A percentile compares a stretch with the other conserved stretches of the same genome.
Evolutionary conservation across 352 stramenopile species (phyloP).

Genomic region (Pythium aphanidermatum): DNA sequence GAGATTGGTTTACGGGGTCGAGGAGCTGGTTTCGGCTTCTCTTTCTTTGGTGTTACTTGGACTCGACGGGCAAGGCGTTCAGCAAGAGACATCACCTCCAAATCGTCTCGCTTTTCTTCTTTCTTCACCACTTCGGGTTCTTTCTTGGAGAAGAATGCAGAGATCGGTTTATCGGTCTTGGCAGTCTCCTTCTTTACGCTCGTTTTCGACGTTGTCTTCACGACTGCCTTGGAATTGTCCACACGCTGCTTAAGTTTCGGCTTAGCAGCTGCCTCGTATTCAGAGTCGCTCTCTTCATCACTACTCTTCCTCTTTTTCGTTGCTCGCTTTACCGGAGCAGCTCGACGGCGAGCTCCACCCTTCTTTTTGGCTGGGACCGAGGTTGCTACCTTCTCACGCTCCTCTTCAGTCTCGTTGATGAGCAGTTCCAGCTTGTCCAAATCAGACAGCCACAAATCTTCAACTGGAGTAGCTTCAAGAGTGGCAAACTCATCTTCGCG

Average conservation of each 20-base stretch:
- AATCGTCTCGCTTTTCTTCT: slow-evolving; percentile 52
- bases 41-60: slow-evolving; percentile 42
- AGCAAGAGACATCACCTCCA: slow-evolving; percentile 68
- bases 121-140: slow-evolving; percentile 12
- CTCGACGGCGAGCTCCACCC: slow-evolving; percentile 17
- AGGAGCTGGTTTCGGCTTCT: slow-evolving; percentile 22
- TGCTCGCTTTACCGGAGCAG: slow-evolving; percentile 28
- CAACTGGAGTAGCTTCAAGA: slow-evolving; percentile 74
- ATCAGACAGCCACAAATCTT: slow-evolving; percentile 92
- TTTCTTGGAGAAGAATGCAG: slow-evolving; percentile 39
- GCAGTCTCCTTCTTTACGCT: slow-evolving; percentile 19
- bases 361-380: slow-evolving; percentile 60
- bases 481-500: slow-evolving; percentile 80
- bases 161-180: slow-evolving; percentile 24
- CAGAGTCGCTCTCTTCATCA: slow-evolving; percentile 46
- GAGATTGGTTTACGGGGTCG: slow-evolving; percentile 11
- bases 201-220: slow-evolving; percentile 16
- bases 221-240: slow-evolving; percentile 18
- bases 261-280: slow-evolving; percentile 43
- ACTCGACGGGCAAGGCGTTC: slow-evolving; percentile 56
- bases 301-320: slow-evolving; percentile 52
- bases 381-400: slow-evolving; percentile 43
- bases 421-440: slow-evolving; percentile 85
- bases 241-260: slow-evolving; percentile 38
- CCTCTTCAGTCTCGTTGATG: slow-evolving; percentile 58